Evolutionary conservation across 1,284 basidiomycete genomes (phyloP).

Genomic region (Heliocybe sulcata): DNA sequence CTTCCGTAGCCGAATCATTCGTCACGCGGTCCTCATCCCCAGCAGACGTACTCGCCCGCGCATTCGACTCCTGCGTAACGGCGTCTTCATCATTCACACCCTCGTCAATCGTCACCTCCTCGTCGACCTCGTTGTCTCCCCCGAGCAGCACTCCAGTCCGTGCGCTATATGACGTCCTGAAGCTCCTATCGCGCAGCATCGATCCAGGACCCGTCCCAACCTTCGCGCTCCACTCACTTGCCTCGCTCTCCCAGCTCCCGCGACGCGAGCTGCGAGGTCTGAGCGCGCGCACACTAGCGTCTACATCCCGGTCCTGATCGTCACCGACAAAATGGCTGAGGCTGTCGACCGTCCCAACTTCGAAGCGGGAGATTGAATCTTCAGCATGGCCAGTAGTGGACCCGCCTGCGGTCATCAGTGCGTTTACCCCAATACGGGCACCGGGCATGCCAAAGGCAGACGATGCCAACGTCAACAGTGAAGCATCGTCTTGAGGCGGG

Average conservation of each 20-base stretch:
- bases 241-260: conserved; percentile 80
- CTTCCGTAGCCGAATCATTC: not conserved
- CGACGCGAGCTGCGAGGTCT: conserved; percentile 73
- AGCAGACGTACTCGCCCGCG: not conserved
- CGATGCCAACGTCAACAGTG: conserved; percentile 86
- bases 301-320: conserved; percentile 49
- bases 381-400: conserved; percentile 31
- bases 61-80: not conserved
- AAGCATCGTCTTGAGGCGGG: conserved; percentile 88
- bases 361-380: conserved; percentile 66
- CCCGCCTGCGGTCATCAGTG: conserved; percentile 18
- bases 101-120: conserved; percentile 1
- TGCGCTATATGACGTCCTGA: conserved; percentile 35
- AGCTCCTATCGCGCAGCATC: conserved; percentile 36
- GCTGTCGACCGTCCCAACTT: conserved; percentile 43
- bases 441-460: conserved; percentile 78
- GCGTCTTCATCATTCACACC: conserved; percentile 6
- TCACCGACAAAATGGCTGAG: conserved; percentile 49
- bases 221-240: conserved; percentile 77
- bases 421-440: conserved; percentile 25
- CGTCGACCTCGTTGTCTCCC: conserved; percentile 3
- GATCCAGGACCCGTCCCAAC: conserved; percentile 27
- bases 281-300: conserved; percentile 74
- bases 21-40: not conserved
- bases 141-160: not conserved